Percentiles rank a stretch among this genome's conserved stretches.
Evolutionary conservation across 2,329 filamentous ascomycete genomes (phyloP).

Genomic region (Neocatenulostroma microsporum): DNA sequence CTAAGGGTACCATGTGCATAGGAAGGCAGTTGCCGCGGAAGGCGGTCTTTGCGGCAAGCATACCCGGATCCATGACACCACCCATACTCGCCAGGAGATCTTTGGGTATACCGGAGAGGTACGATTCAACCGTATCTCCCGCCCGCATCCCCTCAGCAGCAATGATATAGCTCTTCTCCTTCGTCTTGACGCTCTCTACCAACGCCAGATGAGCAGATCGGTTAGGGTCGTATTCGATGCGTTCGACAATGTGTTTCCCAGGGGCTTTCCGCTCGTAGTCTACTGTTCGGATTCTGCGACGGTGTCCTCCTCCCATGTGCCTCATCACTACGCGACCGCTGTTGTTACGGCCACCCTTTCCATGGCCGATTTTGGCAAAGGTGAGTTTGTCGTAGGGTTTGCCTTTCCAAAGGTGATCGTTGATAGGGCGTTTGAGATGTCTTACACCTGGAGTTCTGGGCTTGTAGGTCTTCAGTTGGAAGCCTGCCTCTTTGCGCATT

Average conservation of each 20-base stretch:
- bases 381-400: constrained; percentile 75
- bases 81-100: constrained; percentile 88
- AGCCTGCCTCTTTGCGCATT: constrained; percentile 30
- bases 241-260: constrained; percentile 79
- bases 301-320: constrained; percentile 85
- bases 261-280: constrained; percentile 75
- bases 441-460: constrained; percentile 86
- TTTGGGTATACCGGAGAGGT: constrained; percentile 77
- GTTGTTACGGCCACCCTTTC: constrained; percentile 86
- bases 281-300: constrained; percentile 82
- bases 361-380: constrained; percentile 84
- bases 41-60: constrained; percentile 87
- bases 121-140: constrained; percentile 88
- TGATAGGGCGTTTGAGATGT: constrained; percentile 85
- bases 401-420: constrained; percentile 96
- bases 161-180: constrained; percentile 79
- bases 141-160: constrained; percentile 91
- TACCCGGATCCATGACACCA: constrained; percentile 85
- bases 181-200: constrained; percentile 64
- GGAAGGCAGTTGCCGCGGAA: constrained; percentile 93
- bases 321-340: constrained; percentile 78
- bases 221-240: constrained; percentile 93
- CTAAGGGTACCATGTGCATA: constrained; percentile 89
- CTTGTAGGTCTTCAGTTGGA: constrained; percentile 73
- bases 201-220: constrained; percentile 90